These are phyloP conservation scores for Lentinus tigrinus DNA, from an alignment of 768 basidiomycete species.

Conservation along the genomic window DNA sequence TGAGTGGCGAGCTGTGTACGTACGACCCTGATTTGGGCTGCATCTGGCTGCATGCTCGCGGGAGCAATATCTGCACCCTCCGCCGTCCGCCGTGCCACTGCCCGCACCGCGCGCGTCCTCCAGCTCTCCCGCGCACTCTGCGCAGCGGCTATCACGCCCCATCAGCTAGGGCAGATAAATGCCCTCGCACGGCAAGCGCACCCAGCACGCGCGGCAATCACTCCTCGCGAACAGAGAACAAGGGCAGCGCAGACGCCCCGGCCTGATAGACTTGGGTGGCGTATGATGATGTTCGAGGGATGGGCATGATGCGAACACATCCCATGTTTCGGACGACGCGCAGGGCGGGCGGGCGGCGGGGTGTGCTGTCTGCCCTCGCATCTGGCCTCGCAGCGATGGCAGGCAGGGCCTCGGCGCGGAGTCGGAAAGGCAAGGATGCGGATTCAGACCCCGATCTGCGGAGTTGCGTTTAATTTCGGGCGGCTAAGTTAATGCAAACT, in stretches of 20 bases:
- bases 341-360: background rate
- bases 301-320: constrained; percentile 2
- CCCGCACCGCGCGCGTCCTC: background rate
- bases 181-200: constrained; percentile 8
- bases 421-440: background rate
- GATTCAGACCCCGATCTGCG: constrained; percentile 25
- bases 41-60: constrained; percentile 11
- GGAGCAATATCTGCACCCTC: constrained; percentile 12
- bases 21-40: constrained; percentile 15
- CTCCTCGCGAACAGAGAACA: constrained; percentile 1
- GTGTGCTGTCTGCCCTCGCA: background rate
- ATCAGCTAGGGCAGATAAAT: constrained; percentile 21
- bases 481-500: constrained; percentile 62
- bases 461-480: constrained; percentile 24
- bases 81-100: background rate
- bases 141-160: constrained; percentile 19
- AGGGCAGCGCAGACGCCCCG: constrained; percentile 5
- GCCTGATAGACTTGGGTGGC: constrained; percentile 19
- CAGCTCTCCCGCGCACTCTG: background rate
- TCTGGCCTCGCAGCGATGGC: background rate
- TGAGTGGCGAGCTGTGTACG: constrained; percentile 17
- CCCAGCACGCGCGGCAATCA: constrained; percentile 18
- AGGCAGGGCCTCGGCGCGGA: background rate
- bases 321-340: background rate
- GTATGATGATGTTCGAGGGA: constrained; percentile 1